Percentiles rank a stretch among this genome's conserved stretches.
Conservation (phyloP, 164 flowering plant species). For the Vitis vinifera region DNA sequence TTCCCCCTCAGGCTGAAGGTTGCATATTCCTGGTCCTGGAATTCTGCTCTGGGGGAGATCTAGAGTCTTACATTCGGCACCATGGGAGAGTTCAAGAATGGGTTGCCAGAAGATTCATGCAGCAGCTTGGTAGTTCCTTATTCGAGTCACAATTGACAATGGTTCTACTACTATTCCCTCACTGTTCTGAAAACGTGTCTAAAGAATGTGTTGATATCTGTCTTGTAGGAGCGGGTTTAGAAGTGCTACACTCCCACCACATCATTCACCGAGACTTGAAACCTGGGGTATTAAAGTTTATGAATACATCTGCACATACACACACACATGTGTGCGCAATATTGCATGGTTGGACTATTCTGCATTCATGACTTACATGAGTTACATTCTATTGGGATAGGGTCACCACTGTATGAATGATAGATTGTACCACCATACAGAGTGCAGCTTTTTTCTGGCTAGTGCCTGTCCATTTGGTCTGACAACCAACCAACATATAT, state of each 20-base stretch:
- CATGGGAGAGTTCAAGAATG: constrained; percentile 59
- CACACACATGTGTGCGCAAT: too few species aligned
- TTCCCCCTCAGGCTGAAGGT: constrained; percentile 36
- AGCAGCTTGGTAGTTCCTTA: constrained; percentile 57
- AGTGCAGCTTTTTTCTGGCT: constrained; percentile 1
- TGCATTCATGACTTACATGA: too few species aligned
- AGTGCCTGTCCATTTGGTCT: not conserved
- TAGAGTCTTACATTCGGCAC: constrained; percentile 51
- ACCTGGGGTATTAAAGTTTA: constrained; percentile 49
- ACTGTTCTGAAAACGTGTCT: not conserved
- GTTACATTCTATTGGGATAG: too few species aligned
- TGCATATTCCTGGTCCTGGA: constrained; percentile 60
- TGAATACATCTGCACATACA: not conserved
- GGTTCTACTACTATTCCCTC: not conserved
- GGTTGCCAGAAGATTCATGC: constrained; percentile 49
- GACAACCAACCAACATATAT: not conserved
- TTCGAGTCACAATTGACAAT: not conserved
- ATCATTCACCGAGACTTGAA: constrained; percentile 70
- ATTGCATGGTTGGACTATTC: too few species aligned
- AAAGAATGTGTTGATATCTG: not conserved
- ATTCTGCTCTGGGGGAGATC: constrained; percentile 62
- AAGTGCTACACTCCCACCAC: constrained; percentile 48
- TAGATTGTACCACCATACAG: not conserved
- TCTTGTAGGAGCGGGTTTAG: constrained; percentile 59
- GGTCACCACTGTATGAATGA: not conserved